A percentile compares a stretch with the other conserved stretches of the same genome.
phyloP scores from a whole-genome alignment of 345 rosid genomes.

The Excoecaria cochinchinensis region DNA sequence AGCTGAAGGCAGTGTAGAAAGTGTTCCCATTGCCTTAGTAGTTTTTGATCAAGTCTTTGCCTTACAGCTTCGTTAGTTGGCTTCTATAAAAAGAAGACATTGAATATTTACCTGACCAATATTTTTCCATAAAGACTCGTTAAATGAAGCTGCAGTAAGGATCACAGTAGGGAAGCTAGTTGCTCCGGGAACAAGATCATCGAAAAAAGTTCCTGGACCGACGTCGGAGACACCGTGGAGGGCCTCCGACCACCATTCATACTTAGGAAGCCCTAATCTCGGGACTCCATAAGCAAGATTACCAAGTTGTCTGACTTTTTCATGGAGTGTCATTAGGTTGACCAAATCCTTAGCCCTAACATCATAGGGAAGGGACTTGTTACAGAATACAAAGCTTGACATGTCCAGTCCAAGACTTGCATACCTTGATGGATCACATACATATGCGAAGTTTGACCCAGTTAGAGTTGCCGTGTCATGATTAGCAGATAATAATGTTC shows the following conservation, averaged over 20 bases:
- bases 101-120: slow-evolving; percentile 38
- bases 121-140: slow-evolving; percentile 38
- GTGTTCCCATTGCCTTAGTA: no score
- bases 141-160: slow-evolving; percentile 37
- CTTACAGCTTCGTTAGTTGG: no score
- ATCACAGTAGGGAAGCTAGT: slow-evolving; percentile 49
- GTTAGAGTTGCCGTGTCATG: no score
- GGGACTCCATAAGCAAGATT: slow-evolving; percentile 26
- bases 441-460: slow-evolving; percentile 3
- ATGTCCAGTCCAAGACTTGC: slow-evolving; percentile 18
- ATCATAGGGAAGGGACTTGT: slow-evolving; percentile 25
- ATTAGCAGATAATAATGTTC: no score
- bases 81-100: no score
- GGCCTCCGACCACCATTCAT: slow-evolving; percentile 57
- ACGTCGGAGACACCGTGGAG: slow-evolving; percentile 45
- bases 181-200: slow-evolving; percentile 32
- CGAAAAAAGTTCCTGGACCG: slow-evolving; percentile 36
- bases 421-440: slow-evolving; percentile 30
- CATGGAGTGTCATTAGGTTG: slow-evolving; percentile 28
- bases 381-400: slow-evolving; percentile 28
- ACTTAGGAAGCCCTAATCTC: slow-evolving; percentile 36
- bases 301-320: slow-evolving; percentile 38
- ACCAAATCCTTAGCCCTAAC: slow-evolving; percentile 39
- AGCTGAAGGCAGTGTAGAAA: no score
- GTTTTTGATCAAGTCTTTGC: no score